phyloP scores from a whole-genome alignment of 176 grass and related monocot genomes.

The Oryza rufipogon region DNA sequence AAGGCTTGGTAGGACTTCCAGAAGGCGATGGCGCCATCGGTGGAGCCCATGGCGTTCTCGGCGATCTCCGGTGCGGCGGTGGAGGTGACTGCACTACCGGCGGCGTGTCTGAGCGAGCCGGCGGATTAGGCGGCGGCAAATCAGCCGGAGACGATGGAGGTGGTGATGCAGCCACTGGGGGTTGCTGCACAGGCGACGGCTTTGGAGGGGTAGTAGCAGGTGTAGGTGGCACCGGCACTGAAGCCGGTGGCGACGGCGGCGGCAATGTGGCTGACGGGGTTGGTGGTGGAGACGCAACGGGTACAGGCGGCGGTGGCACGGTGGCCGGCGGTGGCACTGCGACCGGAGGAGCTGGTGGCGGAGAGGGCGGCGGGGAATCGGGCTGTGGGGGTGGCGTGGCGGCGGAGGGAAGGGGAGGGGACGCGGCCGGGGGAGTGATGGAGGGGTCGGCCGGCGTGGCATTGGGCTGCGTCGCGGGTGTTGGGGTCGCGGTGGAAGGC shows the following conservation, averaged over 20 bases:
- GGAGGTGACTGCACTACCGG: slow-evolving; percentile 49
- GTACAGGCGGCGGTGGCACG: slow-evolving; percentile 22
- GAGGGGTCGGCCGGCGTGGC: slow-evolving; percentile 61
- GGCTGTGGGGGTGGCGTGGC: slow-evolving; percentile 31
- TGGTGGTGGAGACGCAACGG: slow-evolving; percentile 35
- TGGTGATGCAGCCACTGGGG: slow-evolving; percentile 32
- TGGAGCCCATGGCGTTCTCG: slow-evolving; percentile 34
- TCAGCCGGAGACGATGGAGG: slow-evolving; percentile 33
- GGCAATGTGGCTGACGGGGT: slow-evolving; percentile 37
- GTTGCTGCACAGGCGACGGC: slow-evolving; percentile 26
- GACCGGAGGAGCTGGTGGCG: background rate
- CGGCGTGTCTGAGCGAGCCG: slow-evolving; percentile 34
- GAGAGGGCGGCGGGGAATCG: slow-evolving; percentile 37
- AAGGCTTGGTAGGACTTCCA: slow-evolving; percentile 35
- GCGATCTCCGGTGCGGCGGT: slow-evolving; percentile 27
- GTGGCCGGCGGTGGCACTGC: slow-evolving; percentile 15
- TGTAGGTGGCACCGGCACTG: slow-evolving; percentile 35
- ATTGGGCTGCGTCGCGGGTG: slow-evolving; percentile 53
- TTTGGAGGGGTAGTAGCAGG: slow-evolving; percentile 37
- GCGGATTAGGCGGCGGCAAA: slow-evolving; percentile 38
- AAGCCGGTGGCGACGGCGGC: slow-evolving; percentile 33
- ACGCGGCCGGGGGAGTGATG: slow-evolving; percentile 24
- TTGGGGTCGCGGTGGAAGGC: slow-evolving; percentile 28
- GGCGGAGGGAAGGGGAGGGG: slow-evolving; percentile 48
- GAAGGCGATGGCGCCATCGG: slow-evolving; percentile 41